Percentiles rank a stretch among this genome's conserved stretches.
These are phyloP conservation scores for Candida xyloterini DNA, from an alignment of 805 yeast species.

Conservation along the genomic window DNA sequence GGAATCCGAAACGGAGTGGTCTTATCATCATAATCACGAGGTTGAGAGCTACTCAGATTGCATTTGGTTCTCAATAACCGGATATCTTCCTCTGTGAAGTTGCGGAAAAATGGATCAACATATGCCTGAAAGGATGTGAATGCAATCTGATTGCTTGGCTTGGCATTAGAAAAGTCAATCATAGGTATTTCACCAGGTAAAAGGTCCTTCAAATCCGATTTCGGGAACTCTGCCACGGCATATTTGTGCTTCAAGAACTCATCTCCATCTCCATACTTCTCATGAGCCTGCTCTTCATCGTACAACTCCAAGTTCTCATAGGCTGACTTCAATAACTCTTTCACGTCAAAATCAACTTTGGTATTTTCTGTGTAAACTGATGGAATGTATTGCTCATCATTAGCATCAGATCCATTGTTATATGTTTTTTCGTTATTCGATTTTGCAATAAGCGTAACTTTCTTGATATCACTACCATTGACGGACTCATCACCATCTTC, in stretches of 20 bases:
- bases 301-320: slow-evolving; percentile 22
- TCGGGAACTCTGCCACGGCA: slow-evolving; percentile 90
- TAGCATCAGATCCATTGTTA: not conserved
- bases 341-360: slow-evolving; percentile 19
- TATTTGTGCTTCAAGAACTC: slow-evolving; percentile 73
- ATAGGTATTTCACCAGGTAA: slow-evolving; percentile 90
- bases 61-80: slow-evolving; percentile 63
- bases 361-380: slow-evolving; percentile 37
- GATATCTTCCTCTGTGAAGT: slow-evolving; percentile 76
- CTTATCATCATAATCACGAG: slow-evolving; percentile 58
- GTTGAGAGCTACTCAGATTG: slow-evolving; percentile 49
- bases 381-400: slow-evolving; percentile 31
- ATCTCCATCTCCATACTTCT: slow-evolving; percentile 49
- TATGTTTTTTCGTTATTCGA: no score
- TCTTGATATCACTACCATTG: not conserved
- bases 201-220: slow-evolving; percentile 64
- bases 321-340: slow-evolving; percentile 22
- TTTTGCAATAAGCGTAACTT: not conserved
- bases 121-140: slow-evolving; percentile 82
- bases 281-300: slow-evolving; percentile 52
- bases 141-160: slow-evolving; percentile 88
- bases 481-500: slow-evolving; percentile 5
- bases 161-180: slow-evolving; percentile 77
- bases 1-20: slow-evolving; percentile 77
- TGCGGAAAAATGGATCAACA: slow-evolving; percentile 80